Evolutionary conservation across 805 yeast species (phyloP).

Genomic region (Yarrowia alimentaria): DNA sequence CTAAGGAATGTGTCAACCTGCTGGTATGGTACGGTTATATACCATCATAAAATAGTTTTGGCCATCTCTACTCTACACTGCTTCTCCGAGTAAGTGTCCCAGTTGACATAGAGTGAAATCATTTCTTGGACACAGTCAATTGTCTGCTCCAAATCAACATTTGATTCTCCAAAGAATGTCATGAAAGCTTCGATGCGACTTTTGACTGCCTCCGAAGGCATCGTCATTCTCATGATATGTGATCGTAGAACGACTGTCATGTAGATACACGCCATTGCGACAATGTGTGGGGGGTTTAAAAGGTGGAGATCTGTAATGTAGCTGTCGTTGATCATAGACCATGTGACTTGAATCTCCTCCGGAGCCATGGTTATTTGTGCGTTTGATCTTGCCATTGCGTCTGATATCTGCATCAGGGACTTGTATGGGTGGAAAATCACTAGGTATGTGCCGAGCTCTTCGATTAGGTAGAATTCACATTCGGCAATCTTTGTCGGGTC

Average conservation of each 20-base stretch:
- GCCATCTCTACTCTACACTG: constrained; percentile 19
- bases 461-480: constrained; percentile 89
- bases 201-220: constrained; percentile 41
- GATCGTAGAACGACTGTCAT: constrained; percentile 60
- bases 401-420: constrained; percentile 38
- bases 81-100: constrained; percentile 76
- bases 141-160: constrained; percentile 72
- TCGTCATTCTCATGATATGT: constrained; percentile 37
- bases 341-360: constrained; percentile 72
- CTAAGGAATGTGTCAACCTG: no score
- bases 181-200: constrained; percentile 56
- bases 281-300: constrained; percentile 82
- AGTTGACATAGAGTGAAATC: constrained; percentile 73
- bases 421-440: constrained; percentile 46
- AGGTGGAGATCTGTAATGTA: constrained; percentile 84
- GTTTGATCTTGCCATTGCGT: constrained; percentile 55
- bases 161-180: constrained; percentile 69
- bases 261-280: constrained; percentile 80
- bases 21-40: no score
- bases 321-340: constrained; percentile 89
- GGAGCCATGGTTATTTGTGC: constrained; percentile 44
- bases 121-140: constrained; percentile 83
- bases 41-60: constrained; percentile 6
- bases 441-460: constrained; percentile 58
- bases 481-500: constrained; percentile 91